A percentile compares a stretch with the other conserved stretches of the same genome.
These are phyloP conservation scores for Mollisia scopiformis DNA, from an alignment of 2,329 filamentous ascomycete species.

Conservation along the genomic window DNA sequence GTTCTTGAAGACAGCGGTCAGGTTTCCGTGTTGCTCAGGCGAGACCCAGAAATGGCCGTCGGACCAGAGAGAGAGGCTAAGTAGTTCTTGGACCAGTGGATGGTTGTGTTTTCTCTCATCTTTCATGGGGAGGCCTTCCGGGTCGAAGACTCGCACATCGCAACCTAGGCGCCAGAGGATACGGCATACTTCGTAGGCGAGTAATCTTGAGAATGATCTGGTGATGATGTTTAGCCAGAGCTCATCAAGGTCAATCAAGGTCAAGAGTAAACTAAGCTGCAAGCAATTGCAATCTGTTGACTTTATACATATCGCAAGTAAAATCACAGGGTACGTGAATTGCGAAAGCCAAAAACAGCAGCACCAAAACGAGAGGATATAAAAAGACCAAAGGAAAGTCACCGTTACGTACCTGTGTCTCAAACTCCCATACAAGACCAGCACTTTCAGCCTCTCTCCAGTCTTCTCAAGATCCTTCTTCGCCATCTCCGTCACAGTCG, in stretches of 20 bases:
- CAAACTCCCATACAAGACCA: conserved; percentile 65
- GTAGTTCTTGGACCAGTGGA: conserved; percentile 64
- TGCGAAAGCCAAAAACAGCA: too few relatives aligned
- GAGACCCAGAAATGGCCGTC: conserved; percentile 69
- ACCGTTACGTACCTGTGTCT: conserved; percentile 41
- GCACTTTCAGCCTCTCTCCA: conserved; percentile 49
- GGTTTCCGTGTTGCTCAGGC: conserved; percentile 68
- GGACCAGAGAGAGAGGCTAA: conserved; percentile 63
- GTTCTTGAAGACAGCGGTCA: conserved; percentile 70
- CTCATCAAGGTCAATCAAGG: too few relatives aligned
- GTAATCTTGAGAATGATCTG: conserved; percentile 61
- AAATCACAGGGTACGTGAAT: too few relatives aligned
- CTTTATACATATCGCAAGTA: too few relatives aligned
- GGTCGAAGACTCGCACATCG: conserved; percentile 66
- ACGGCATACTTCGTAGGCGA: conserved; percentile 61
- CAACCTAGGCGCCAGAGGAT: conserved; percentile 67
- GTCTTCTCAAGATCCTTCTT: conserved; percentile 45
- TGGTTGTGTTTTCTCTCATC: conserved; percentile 62
- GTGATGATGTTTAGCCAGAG: not conserved
- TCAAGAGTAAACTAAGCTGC: too few relatives aligned
- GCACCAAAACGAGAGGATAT: too few relatives aligned
- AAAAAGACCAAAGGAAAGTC: not conserved
- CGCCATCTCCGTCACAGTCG: conserved; percentile 53
- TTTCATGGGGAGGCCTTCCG: conserved; percentile 61
- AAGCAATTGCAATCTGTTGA: too few relatives aligned